Percentiles rank a stretch among this genome's conserved stretches.
Evolutionary conservation across 352 stramenopile species (phyloP).

Genomic region (Chrysophaeum taylorii): DNA sequence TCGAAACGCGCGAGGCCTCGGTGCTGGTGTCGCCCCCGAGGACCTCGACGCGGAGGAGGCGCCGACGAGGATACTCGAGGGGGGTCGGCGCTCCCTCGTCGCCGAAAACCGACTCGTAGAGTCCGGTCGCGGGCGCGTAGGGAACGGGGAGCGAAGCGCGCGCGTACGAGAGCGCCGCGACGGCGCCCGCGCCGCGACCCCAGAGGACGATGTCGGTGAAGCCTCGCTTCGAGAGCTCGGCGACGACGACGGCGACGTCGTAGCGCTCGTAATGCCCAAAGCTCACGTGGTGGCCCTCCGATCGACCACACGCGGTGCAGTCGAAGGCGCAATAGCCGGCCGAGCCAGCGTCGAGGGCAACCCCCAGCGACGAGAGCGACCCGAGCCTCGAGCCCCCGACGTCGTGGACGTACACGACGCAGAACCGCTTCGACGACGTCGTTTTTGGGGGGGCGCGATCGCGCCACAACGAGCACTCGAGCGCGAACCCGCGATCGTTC

Average conservation of each 20-base stretch:
- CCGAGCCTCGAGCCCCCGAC: background rate
- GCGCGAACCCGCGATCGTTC: background rate
- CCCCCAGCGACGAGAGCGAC: background rate
- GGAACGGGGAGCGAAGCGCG: too few relatives aligned
- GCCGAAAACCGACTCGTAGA: too few relatives aligned
- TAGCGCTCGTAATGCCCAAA: background rate
- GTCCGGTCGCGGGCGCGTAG: too few relatives aligned
- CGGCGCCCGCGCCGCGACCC: constrained; percentile 1
- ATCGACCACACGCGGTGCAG: background rate
- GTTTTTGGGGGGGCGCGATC: too few relatives aligned
- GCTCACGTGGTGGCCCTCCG: background rate
- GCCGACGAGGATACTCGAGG: too few relatives aligned
- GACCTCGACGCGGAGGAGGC: too few relatives aligned
- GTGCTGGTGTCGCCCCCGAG: too few relatives aligned
- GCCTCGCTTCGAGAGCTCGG: background rate
- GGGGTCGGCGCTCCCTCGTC: too few relatives aligned
- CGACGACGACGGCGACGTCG: background rate
- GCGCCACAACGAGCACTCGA: background rate
- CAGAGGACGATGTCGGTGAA: constrained; percentile 5
- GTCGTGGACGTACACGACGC: constrained; percentile 6
- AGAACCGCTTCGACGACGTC: background rate
- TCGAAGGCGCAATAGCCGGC: constrained; percentile 9
- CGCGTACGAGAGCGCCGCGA: background rate
- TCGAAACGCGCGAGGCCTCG: too few relatives aligned
- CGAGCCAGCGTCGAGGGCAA: constrained; percentile 2